phyloP scores from a whole-genome alignment of 2,329 filamentous ascomycete species.

The Penicillium sp. region DNA sequence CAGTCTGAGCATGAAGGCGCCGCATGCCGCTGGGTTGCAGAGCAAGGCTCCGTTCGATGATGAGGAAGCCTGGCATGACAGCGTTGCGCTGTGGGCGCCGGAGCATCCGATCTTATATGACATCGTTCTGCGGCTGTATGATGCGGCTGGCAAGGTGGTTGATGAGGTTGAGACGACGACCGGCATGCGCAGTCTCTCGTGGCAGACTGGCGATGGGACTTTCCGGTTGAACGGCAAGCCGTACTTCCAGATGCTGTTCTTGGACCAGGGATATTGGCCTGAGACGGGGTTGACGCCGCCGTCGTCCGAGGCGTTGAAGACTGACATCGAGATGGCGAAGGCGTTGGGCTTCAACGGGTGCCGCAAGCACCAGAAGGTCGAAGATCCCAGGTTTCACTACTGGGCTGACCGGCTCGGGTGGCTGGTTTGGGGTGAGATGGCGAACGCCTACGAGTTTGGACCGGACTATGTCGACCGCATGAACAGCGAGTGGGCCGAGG shows the following conservation, averaged over 20 bases:
- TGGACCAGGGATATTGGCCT: slow-evolving; percentile 71
- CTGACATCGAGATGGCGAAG: slow-evolving; percentile 62
- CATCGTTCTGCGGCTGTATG: slow-evolving; percentile 53
- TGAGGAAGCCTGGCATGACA: slow-evolving; percentile 54
- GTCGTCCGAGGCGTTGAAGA: slow-evolving; percentile 63
- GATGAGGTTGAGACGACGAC: slow-evolving; percentile 60
- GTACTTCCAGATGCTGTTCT: slow-evolving; percentile 63
- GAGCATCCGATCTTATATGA: slow-evolving; percentile 63
- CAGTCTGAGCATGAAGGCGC: slow-evolving; percentile 51
- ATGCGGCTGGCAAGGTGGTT: slow-evolving; percentile 24
- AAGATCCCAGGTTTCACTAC: slow-evolving; percentile 64
- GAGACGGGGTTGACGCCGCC: slow-evolving; percentile 66
- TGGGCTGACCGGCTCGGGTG: slow-evolving; percentile 65
- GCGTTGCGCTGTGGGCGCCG: slow-evolving; percentile 66
- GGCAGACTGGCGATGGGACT: slow-evolving; percentile 57
- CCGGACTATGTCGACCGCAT: slow-evolving; percentile 59
- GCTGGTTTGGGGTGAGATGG: slow-evolving; percentile 70
- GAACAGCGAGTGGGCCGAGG: slow-evolving; percentile 63
- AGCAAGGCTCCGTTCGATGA: slow-evolving; percentile 34
- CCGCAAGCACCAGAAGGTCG: slow-evolving; percentile 66
- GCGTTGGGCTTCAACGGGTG: slow-evolving; percentile 66
- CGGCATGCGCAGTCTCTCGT: slow-evolving; percentile 60
- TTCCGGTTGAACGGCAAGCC: slow-evolving; percentile 66
- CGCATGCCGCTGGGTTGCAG: slow-evolving; percentile 29
- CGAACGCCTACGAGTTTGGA: slow-evolving; percentile 62